phyloP scores from a whole-genome alignment of 257 asterid genomes.

The Solanum etuberosum region DNA sequence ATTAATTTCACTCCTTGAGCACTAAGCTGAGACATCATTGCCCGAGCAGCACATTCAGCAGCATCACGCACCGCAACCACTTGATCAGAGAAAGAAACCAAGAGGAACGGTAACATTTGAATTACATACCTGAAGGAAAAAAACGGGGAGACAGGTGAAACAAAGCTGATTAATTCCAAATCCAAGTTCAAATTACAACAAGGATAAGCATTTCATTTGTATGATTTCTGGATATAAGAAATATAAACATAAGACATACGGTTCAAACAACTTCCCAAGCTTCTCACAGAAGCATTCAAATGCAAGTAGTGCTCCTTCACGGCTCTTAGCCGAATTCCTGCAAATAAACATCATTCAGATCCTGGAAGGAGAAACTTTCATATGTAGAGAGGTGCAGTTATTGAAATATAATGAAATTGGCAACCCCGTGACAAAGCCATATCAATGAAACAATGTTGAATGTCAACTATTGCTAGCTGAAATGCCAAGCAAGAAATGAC shows the following conservation, averaged over 20 bases:
- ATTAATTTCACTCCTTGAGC: slow-evolving; percentile 97
- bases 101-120: slow-evolving; percentile 81
- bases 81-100: slow-evolving; percentile 92
- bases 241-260: slow-evolving; percentile 42
- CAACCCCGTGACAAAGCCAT: neutral
- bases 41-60: slow-evolving; percentile 99
- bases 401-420: neutral
- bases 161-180: neutral
- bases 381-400: neutral
- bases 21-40: slow-evolving; percentile 97
- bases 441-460: neutral
- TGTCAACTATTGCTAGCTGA: neutral
- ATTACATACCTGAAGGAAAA: slow-evolving; percentile 70
- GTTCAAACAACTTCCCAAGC: slow-evolving; percentile 95
- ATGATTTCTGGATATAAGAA: neutral
- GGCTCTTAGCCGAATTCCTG: slow-evolving; percentile 86
- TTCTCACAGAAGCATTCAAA: slow-evolving; percentile 94
- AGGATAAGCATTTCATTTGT: neutral
- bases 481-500: neutral
- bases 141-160: neutral
- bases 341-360: slow-evolving; percentile 4
- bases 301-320: slow-evolving; percentile 94
- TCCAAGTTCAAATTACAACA: neutral
- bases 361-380: neutral
- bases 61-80: slow-evolving; percentile 98